Conservation (phyloP, 1,284 basidiomycete species). For the Sparassis latifolia region DNA sequence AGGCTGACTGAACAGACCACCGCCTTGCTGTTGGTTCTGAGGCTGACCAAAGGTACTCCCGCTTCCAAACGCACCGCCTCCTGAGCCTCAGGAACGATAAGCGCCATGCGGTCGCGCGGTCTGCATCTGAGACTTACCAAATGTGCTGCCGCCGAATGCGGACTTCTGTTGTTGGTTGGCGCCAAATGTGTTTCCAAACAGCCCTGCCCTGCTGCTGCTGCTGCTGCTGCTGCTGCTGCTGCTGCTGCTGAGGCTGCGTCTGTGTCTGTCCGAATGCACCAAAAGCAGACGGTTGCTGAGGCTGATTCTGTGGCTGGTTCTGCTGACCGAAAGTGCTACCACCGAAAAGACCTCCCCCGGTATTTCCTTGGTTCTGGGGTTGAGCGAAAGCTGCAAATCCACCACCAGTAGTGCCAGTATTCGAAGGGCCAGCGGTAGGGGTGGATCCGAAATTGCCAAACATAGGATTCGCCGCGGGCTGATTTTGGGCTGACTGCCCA, state of each 20-base stretch:
- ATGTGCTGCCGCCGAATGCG: constrained; percentile 20
- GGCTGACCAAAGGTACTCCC: constrained; percentile 37
- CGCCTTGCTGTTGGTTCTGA: constrained; percentile 31
- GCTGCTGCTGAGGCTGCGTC: constrained; percentile 19
- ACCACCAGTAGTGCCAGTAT: constrained; percentile 15
- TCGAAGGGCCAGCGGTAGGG: constrained; percentile 8
- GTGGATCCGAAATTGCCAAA: constrained; percentile 25
- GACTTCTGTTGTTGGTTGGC: constrained; percentile 19
- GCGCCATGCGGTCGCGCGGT: background rate
- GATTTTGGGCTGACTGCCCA: constrained; percentile 21
- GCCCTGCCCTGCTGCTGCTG: constrained; percentile 14
- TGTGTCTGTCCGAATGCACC: constrained; percentile 22
- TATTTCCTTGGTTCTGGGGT: constrained; percentile 13
- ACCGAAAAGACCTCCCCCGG: constrained; percentile 36
- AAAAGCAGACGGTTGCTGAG: constrained; percentile 9
- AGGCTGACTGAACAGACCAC: constrained; percentile 37
- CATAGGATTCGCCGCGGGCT: constrained; percentile 23
- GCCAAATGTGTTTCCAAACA: constrained; percentile 37
- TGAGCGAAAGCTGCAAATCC: constrained; percentile 39
- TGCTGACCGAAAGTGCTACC: constrained; percentile 27
- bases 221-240: too few species aligned
- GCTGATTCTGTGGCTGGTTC: constrained; percentile 19
- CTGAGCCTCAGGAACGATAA: constrained; percentile 9
- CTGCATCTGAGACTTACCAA: constrained; percentile 16
- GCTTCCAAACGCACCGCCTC: constrained; percentile 23